A percentile compares a stretch with the other conserved stretches of the same genome.
phyloP scores from a whole-genome alignment of 225 moss, liverwort and hornwort genomes.

The Marchantia polymorpha region DNA sequence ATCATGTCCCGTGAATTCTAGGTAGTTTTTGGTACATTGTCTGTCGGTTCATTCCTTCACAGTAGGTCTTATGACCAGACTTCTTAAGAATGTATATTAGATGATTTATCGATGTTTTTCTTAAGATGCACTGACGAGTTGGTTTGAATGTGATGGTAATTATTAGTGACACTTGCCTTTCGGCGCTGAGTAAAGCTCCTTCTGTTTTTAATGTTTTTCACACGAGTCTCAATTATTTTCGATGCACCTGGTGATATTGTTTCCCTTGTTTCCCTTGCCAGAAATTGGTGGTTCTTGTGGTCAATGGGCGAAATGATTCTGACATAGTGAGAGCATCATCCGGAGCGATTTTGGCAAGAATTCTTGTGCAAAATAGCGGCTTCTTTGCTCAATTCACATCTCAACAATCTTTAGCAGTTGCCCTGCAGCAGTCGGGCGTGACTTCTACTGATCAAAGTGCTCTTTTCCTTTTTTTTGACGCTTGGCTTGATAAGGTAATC shows the following conservation, averaged over 20 bases:
- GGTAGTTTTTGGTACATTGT: too few species aligned
- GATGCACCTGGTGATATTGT: too few species aligned
- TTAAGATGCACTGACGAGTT: too few species aligned
- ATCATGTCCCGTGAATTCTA: background rate
- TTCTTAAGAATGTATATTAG: too few species aligned
- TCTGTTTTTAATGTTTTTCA: too few species aligned
- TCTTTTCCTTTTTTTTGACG: conserved; percentile 97
- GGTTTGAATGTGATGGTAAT: too few species aligned
- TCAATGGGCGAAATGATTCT: conserved; percentile 84
- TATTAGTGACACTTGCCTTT: too few species aligned
- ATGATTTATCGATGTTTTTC: too few species aligned
- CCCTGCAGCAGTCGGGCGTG: conserved; percentile 91
- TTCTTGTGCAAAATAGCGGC: conserved; percentile 90
- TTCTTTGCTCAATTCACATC: conserved; percentile 95
- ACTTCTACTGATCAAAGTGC: conserved; percentile 85
- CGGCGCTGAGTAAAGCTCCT: too few species aligned
- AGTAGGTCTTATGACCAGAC: too few species aligned
- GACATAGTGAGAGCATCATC: conserved; percentile 94
- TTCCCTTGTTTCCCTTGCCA: conserved; percentile 30
- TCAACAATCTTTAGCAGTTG: conserved; percentile 88
- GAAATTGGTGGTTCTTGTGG: conserved; percentile 90
- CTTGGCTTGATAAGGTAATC: conserved; percentile 99
- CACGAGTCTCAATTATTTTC: too few species aligned
- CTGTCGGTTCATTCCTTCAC: too few species aligned
- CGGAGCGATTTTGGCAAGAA: conserved; percentile 92